These are phyloP conservation scores for Candida chauliodis DNA, from an alignment of 805 yeast species.

Conservation along the genomic window DNA sequence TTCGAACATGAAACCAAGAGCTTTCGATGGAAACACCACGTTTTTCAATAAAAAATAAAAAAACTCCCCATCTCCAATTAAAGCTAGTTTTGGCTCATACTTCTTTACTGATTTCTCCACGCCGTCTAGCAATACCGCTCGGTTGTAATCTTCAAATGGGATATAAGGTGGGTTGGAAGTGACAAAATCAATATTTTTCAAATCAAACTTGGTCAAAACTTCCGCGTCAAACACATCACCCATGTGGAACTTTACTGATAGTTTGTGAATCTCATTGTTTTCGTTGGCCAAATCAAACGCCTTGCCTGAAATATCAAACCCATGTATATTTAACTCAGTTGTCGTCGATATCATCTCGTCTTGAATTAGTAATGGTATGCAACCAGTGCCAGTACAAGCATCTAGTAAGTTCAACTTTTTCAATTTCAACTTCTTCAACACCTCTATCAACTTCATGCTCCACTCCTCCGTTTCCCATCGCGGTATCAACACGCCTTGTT, in stretches of 20 bases:
- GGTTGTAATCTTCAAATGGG: conserved; percentile 41
- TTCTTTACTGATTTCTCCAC: conserved; percentile 61
- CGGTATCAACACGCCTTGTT: conserved; percentile 74
- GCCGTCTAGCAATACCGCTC: conserved; percentile 30
- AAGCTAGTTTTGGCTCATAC: conserved; percentile 76
- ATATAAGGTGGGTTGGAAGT: conserved; percentile 94
- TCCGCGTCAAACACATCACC: conserved; percentile 14
- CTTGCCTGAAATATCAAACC: conserved; percentile 52
- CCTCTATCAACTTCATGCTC: conserved; percentile 44
- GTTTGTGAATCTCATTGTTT: conserved; percentile 28
- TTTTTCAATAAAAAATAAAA: conserved; percentile 52
- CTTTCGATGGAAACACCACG: conserved; percentile 38
- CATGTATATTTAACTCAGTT: conserved; percentile 21
- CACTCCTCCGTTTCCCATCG: conserved; percentile 97
- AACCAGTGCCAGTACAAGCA: conserved; percentile 87
- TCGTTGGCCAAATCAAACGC: conserved; percentile 52
- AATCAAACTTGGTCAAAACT: conserved; percentile 5
- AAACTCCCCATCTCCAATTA: conserved; percentile 75
- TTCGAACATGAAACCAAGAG: conserved; percentile 70
- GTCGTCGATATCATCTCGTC: conserved; percentile 13
- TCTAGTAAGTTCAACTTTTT: conserved; percentile 44
- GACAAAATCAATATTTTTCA: conserved; percentile 44
- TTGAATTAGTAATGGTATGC: conserved; percentile 60
- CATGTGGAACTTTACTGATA: conserved; percentile 11
- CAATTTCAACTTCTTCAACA: neutral